Base-by-base conservation (phyloP, 2,329 filamentous ascomycete genomes). In the Trichoderma endophyticum region DNA sequence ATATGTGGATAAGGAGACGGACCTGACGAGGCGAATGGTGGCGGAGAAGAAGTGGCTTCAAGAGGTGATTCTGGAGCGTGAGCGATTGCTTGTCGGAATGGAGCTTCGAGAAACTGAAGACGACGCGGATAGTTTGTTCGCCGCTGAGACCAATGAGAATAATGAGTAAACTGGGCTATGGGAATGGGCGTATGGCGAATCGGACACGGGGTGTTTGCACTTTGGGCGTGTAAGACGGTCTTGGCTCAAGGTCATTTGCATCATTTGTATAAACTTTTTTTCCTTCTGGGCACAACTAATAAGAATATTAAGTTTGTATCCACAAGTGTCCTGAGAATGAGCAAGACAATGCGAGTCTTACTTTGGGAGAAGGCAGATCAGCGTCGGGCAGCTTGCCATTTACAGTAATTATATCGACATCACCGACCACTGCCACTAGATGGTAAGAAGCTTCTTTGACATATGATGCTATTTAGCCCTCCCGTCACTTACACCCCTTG, bases 31-130 rank as follows among this genome's bases (percentile, higher is more conserved):
- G 65, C 80, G 79, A 34, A 81, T 81, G 62, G 75, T 74, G 7
- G 85, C 84, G 0, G 86, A 89, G 79, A 77, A 80, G 71, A 80
- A 78, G 71, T 89, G 87, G 87, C 77, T 84, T 28, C 78, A 80
- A 43, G 80, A 82, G 56, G 83, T 87, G 4, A 73, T 83, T 6
- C 77, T 81, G 6, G 86, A 87, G 77, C 81, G 86, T 12, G 77
- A 75, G 34, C 79, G 77, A 48, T 76, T 87, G 74, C 77, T 89
- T 61, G 77, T 72, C 7, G 82, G 82, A 34, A 78, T 81, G 76
- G 82, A 86, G 76, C 69, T 75, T 15, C 78, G 81, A 3, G 86
- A 87, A 78, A 77, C 85, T 56, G 82, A 86, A 67, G 81, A 78
- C 3, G 81, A 81, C 65, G 78, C 79, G 6, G 80, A 82, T 61